Conservation (phyloP, 768 basidiomycete genomes). For the Agaricus blazei region DNA sequence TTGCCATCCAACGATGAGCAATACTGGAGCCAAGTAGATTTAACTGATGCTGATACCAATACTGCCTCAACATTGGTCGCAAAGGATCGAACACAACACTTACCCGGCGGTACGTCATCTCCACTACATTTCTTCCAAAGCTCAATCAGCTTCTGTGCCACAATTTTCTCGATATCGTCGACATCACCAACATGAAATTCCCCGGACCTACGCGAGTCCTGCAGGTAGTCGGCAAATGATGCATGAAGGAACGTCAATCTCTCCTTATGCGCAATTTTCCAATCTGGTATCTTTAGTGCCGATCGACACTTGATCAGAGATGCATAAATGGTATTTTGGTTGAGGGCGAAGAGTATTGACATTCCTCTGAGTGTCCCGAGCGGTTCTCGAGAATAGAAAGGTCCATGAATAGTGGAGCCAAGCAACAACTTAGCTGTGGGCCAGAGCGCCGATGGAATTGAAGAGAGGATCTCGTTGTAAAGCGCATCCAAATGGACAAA, state of each 20-base stretch:
- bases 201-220: too few relatives aligned
- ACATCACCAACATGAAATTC: conserved; percentile 9
- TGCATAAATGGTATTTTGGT: too few relatives aligned
- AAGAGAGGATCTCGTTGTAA: not conserved
- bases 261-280: not conserved
- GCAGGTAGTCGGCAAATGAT: conserved; percentile 19
- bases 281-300: not conserved
- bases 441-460: not conserved
- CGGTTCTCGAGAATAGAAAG: not conserved
- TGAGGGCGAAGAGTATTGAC: not conserved
- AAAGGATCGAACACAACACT: too few relatives aligned
- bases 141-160: too few relatives aligned
- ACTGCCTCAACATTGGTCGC: too few relatives aligned
- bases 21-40: too few relatives aligned
- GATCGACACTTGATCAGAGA: not conserved
- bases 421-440: not conserved
- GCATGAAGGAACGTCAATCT: conserved; percentile 15
- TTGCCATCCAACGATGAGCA: too few relatives aligned
- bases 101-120: too few relatives aligned
- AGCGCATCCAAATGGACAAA: not conserved
- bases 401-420: not conserved
- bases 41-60: too few relatives aligned
- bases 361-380: not conserved
- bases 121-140: too few relatives aligned
- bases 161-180: not conserved